A percentile compares a stretch with the other conserved stretches of the same genome.
Evolutionary conservation across 257 asterid species (phyloP).

Genomic region (Gentiana macrophylla): DNA sequence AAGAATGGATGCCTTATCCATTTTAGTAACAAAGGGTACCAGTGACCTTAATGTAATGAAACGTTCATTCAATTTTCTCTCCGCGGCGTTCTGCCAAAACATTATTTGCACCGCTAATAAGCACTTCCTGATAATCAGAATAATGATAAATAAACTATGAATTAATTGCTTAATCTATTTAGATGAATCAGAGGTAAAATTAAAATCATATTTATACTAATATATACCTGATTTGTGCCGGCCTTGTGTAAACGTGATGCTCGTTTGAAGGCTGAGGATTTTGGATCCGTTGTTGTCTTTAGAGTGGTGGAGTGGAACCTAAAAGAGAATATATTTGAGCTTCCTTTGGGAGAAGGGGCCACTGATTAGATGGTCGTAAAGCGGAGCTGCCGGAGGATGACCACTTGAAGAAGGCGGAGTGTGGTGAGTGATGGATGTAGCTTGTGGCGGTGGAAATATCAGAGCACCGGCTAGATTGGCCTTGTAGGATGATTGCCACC

Average conservation of each 20-base stretch:
- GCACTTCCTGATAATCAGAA: slow-evolving; percentile 33
- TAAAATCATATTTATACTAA: too few relatives aligned
- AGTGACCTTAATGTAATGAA: slow-evolving; percentile 50
- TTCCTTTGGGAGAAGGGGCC: slow-evolving; percentile 37
- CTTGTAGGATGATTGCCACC: slow-evolving; percentile 46
- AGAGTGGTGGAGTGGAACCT: slow-evolving; percentile 47
- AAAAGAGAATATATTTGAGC: slow-evolving; percentile 61
- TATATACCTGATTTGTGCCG: neutral
- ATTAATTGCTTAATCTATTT: too few relatives aligned
- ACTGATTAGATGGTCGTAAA: slow-evolving; percentile 2
- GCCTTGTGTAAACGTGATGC: slow-evolving; percentile 14
- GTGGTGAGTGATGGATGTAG: slow-evolving; percentile 22
- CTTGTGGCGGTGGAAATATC: slow-evolving; percentile 18
- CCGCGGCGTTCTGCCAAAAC: slow-evolving; percentile 70
- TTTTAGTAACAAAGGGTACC: slow-evolving; percentile 71
- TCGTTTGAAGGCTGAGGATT: slow-evolving; percentile 1
- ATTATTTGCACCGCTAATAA: slow-evolving; percentile 26
- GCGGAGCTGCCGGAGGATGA: slow-evolving; percentile 5
- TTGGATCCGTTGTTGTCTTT: slow-evolving; percentile 13
- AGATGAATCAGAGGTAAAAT: too few relatives aligned
- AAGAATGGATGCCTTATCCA: slow-evolving; percentile 86
- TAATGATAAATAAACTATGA: too few relatives aligned
- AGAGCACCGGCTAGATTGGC: slow-evolving; percentile 25
- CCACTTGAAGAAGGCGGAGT: slow-evolving; percentile 31
- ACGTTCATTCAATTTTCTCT: slow-evolving; percentile 75